Conservation (phyloP, 345 rosid genomes). For the Odontarrhena argentea region DNA sequence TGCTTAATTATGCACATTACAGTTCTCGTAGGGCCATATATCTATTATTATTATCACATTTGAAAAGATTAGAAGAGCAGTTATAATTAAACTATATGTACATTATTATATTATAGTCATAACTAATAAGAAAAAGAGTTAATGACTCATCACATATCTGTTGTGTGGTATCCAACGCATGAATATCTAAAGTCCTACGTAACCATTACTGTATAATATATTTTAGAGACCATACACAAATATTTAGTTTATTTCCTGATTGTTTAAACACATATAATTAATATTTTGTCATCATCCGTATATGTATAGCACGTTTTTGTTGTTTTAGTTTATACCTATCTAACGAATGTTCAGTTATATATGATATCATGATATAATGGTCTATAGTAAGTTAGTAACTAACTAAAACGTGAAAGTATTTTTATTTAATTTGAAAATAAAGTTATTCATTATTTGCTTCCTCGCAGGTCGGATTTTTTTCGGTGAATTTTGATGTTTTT, state of each 20-base stretch:
- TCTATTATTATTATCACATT: constrained; percentile 9
- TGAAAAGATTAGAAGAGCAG: constrained; percentile 4
- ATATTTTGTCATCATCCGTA: neutral
- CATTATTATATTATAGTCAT: neutral
- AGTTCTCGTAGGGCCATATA: constrained; percentile 25
- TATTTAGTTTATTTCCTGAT: neutral
- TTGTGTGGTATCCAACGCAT: constrained; percentile 8
- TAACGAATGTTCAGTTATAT: neutral
- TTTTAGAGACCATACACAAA: neutral
- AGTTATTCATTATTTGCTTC: neutral
- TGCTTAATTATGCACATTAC: constrained; percentile 5
- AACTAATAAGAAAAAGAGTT: neutral
- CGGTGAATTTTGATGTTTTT: no score
- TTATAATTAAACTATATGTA: neutral
- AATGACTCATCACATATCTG: constrained; percentile 13
- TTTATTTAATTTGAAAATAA: neutral
- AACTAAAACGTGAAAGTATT: neutral
- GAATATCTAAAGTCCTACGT: constrained; percentile 14
- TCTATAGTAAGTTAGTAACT: neutral
- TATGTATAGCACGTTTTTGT: neutral
- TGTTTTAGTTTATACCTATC: neutral
- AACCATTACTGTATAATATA: neutral
- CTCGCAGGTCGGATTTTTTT: no score
- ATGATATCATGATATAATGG: neutral
- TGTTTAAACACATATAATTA: neutral